Conservation (phyloP, 2,329 filamentous ascomycete genomes). For the Aspergillus brasiliensis region DNA sequence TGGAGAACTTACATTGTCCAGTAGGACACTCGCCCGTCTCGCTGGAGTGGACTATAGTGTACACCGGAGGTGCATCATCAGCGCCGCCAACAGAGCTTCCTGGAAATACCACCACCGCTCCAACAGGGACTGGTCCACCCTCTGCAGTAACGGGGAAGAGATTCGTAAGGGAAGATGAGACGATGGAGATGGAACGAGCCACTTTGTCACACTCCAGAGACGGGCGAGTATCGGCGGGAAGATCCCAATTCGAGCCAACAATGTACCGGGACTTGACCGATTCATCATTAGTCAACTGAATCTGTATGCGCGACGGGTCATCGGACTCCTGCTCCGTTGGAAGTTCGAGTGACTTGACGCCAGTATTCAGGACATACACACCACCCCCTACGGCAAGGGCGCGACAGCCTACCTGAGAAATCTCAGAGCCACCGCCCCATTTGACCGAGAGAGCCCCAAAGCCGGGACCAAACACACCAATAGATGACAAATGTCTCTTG, state of each 20-base stretch:
- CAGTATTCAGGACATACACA: conserved; percentile 81
- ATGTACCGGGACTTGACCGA: conserved; percentile 39
- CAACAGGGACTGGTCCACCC: conserved; percentile 73
- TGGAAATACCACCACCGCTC: conserved; percentile 52
- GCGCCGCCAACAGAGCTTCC: conserved; percentile 31
- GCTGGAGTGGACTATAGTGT: conserved; percentile 75
- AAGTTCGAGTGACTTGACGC: conserved; percentile 50
- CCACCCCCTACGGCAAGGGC: conserved; percentile 88
- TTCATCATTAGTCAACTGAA: conserved; percentile 42
- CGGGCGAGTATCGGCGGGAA: conserved; percentile 27
- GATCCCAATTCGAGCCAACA: conserved; percentile 42
- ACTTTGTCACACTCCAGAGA: conserved; percentile 41
- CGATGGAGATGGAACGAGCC: conserved; percentile 67
- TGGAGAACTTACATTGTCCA: conserved; percentile 78
- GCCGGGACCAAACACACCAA: conserved; percentile 82
- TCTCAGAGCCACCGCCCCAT: conserved; percentile 87
- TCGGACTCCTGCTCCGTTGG: conserved; percentile 13
- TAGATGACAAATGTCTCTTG: conserved; percentile 77
- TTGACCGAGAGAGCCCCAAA: conserved; percentile 90
- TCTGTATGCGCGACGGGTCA: conserved; percentile 26
- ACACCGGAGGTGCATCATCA: conserved; percentile 51
- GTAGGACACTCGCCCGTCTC: conserved; percentile 89
- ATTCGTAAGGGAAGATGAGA: conserved; percentile 64
- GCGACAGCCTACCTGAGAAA: conserved; percentile 88
- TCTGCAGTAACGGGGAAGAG: conserved; percentile 75